Conservation (phyloP, 768 basidiomycete genomes). For the Termitomyces sp. region DNA sequence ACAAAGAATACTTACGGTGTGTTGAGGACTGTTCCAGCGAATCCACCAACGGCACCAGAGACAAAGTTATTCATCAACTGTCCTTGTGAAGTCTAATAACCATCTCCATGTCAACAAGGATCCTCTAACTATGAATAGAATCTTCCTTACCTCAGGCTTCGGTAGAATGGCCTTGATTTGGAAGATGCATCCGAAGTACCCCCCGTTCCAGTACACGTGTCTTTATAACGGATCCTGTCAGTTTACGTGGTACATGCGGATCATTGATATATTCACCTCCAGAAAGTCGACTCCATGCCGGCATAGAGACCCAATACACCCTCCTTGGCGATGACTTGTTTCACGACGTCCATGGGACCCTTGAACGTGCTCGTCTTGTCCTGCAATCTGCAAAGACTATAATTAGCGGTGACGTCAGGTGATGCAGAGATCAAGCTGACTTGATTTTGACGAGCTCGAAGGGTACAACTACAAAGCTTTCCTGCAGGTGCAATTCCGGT, state of each 20-base stretch:
- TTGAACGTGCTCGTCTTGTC: constrained; percentile 88
- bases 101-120: neutral
- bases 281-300: constrained; percentile 97
- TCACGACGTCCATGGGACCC: constrained; percentile 89
- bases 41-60: constrained; percentile 87
- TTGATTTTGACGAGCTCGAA: constrained; percentile 95
- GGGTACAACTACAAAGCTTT: constrained; percentile 92
- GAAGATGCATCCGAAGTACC: constrained; percentile 92
- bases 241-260: neutral
- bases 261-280: constrained; percentile 57
- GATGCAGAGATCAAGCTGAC: constrained; percentile 22
- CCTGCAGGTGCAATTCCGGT: constrained; percentile 27
- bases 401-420: neutral
- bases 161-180: constrained; percentile 77
- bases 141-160: constrained; percentile 62
- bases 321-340: constrained; percentile 67
- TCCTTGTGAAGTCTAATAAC: constrained; percentile 50
- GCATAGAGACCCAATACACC: constrained; percentile 84
- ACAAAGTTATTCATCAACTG: constrained; percentile 87
- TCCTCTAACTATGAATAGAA: neutral
- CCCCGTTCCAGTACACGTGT: constrained; percentile 90
- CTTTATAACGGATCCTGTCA: constrained; percentile 27
- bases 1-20: constrained; percentile 62
- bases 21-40: constrained; percentile 84
- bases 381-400: constrained; percentile 54